Evolutionary conservation across 169 alveolate genomes (phyloP).

Genomic region (Plasmodium berghei): DNA sequence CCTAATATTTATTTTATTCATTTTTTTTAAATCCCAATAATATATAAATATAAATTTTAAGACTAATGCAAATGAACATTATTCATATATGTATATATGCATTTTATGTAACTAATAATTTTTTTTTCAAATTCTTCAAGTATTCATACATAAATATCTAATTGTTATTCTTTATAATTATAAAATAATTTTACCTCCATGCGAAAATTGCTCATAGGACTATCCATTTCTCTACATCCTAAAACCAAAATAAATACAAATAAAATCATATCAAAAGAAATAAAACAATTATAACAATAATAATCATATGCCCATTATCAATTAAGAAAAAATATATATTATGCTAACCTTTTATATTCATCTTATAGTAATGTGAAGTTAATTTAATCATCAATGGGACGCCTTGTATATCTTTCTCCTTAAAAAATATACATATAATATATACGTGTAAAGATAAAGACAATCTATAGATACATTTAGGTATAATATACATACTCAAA

Average conservation of each 20-base stretch:
- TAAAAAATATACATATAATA: background rate
- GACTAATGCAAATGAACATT: background rate
- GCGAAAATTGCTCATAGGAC: background rate
- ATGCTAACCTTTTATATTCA: conserved; percentile 25
- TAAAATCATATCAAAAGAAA: background rate
- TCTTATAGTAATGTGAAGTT: conserved; percentile 35
- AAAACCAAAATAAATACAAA: background rate
- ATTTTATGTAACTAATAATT: background rate
- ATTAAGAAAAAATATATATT: background rate
- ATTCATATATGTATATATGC: background rate
- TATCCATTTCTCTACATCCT: background rate
- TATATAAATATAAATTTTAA: background rate
- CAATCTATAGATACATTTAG: background rate
- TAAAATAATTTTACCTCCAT: background rate
- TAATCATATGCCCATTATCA: background rate
- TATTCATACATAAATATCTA: background rate
- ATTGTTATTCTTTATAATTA: too few species aligned
- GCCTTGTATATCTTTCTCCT: conserved; percentile 42
- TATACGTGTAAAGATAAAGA: background rate
- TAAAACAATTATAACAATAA: background rate
- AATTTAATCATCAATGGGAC: conserved; percentile 38
- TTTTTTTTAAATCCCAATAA: background rate
- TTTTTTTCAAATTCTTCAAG: background rate
- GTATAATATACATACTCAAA: background rate
- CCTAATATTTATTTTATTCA: background rate